Percentiles rank a stretch among this genome's conserved stretches.
Evolutionary conservation across 176 grass and related monocot species (phyloP).

Genomic region (Olyra latifolia): DNA sequence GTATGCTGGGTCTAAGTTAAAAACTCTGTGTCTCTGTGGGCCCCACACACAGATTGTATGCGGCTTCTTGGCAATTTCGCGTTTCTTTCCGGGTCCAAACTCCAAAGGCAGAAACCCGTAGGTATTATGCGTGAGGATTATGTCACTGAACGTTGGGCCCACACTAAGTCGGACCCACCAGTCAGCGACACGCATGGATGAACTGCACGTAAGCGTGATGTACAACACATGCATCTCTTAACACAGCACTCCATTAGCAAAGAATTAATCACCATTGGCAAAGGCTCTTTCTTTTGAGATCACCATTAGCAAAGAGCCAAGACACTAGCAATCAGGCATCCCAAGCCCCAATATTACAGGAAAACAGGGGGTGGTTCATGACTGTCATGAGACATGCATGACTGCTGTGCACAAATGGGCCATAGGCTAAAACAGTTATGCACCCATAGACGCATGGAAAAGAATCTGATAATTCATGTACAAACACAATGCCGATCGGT

Average conservation of each 20-base stretch:
- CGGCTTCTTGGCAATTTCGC: constrained; percentile 36
- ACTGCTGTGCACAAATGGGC: constrained; percentile 13
- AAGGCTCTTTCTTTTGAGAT: no score
- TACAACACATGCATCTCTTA: neutral
- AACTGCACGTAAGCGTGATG: neutral
- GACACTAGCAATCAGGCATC: neutral
- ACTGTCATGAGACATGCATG: neutral
- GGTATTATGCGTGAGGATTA: no score
- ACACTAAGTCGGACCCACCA: neutral
- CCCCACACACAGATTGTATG: neutral
- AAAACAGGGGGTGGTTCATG: neutral
- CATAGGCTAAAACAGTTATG: constrained; percentile 49
- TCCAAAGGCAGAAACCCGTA: neutral
- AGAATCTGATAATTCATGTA: constrained; percentile 32
- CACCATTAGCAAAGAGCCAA: neutral
- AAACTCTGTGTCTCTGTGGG: neutral
- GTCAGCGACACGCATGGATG: neutral
- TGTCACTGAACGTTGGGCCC: neutral
- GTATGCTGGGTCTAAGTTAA: neutral
- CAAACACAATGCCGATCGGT: constrained; percentile 29
- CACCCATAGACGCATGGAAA: constrained; percentile 28
- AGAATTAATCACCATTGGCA: no score
- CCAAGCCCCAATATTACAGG: neutral
- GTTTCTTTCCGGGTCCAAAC: neutral
- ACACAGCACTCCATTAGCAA: no score